Evolutionary conservation across 164 flowering plant genomes (phyloP), one percentile per base, ranked within the genome.

Genomic region (Berberis thunbergii): DNA sequence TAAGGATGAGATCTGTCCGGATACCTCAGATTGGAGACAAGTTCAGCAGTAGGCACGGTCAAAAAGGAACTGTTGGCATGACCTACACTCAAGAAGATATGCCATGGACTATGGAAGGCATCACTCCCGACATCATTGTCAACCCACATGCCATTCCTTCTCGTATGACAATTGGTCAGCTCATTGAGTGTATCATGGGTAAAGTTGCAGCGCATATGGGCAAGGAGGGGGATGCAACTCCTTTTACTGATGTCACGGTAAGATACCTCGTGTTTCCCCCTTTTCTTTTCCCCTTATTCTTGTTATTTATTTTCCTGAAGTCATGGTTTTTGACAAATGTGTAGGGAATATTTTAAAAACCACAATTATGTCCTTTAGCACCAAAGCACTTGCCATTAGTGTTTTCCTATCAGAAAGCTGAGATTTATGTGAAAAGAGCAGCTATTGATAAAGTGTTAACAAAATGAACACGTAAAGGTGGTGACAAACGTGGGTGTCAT

Each of bases 111-210:
- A 77, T 84, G 44, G 97, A 94, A 83, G 97, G 98, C 72, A 81
- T 91, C 49, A 83, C 88, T 10, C 78, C 98, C 7, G 97, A 94
- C 71, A 88, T 90, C 39, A 94, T 88, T 66, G 92, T 89, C 65
- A 95, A 91, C 61, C 97, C 97, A 39, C 99, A 91, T 75, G 97
- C 99, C 69, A 87, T 91, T 79, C 97, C 97, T 38, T 89, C 97
- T 70, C 94, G 97, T n/a, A 91, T 88, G 97, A 95, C 97, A 44
- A 89, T 91, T 69, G 91, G 97, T 61, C 97, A 91, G 82, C 97
- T 95, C 66, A 91, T 95, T 72, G 97, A 91, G 83, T 91, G 97
- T 65, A 84, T 91, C 73, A 86, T 91, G 97, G 99, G 97, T 44
- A 89, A 95, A 76, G 99, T 89, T 64, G 97, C 97, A 0, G 97